phyloP scores from a whole-genome alignment of 164 flowering plant genomes.

The Litsea cubeba region DNA sequence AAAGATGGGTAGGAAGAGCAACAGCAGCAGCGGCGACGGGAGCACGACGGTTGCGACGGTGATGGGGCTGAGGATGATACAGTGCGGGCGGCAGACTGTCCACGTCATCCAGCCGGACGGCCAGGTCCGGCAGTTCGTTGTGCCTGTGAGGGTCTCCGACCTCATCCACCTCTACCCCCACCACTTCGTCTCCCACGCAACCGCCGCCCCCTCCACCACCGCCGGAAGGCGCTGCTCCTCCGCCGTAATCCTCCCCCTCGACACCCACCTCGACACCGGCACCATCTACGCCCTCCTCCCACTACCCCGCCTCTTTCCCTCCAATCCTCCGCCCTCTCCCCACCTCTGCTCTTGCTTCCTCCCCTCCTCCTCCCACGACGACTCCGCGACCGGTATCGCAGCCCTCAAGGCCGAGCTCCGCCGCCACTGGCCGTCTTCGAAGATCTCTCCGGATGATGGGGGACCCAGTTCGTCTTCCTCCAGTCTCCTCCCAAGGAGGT shows the following conservation, averaged over 20 bases:
- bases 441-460: conserved; percentile 13
- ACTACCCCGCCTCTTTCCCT: conserved; percentile 16
- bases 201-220: conserved; percentile 3
- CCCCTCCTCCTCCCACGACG: neutral
- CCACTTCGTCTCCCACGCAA: conserved; percentile 15
- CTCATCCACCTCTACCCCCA: conserved; percentile 16
- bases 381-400: neutral
- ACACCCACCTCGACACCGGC: conserved; percentile 14
- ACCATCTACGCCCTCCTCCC: conserved; percentile 16
- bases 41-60: conserved; percentile 7
- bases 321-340: conserved; percentile 10
- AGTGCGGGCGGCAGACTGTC: conserved; percentile 20
- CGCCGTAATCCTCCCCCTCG: conserved; percentile 10
- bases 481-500: conserved; percentile 6
- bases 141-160: conserved; percentile 13
- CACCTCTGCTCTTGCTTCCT: conserved; percentile 15
- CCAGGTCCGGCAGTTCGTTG: conserved; percentile 14
- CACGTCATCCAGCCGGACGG: conserved; percentile 16
- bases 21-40: conserved; percentile 6
- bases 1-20: conserved; percentile 8
- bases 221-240: neutral
- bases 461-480: neutral
- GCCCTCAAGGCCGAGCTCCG: conserved; percentile 7
- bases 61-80: conserved; percentile 19
- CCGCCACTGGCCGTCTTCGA: conserved; percentile 11